Evolutionary conservation across 2,329 filamentous ascomycete species (phyloP), one percentile per base, ranked within the genome.

Genomic region (Sporothrix pallida): DNA sequence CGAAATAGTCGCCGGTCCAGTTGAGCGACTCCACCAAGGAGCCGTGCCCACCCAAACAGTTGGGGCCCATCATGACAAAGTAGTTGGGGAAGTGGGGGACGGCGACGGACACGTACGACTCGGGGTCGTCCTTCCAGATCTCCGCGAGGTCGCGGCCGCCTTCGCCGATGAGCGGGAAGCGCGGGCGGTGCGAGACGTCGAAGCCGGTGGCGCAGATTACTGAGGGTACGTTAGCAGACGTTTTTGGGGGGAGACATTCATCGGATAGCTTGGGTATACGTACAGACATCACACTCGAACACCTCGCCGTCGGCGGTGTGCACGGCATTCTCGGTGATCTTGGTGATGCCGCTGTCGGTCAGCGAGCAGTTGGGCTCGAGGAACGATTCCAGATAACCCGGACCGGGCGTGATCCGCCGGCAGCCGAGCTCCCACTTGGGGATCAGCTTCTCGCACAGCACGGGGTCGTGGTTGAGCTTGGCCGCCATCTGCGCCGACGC

Each of bases 351-450:
- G 23, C 82, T 81, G 56, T 80, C 80, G 42, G 84, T 80, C 7
- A 81, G 80, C 13, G 80, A 78, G 10, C 87, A 83, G 69, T 88
- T 87, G 20, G 81, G 79, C 74, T 83, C 75, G 3, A 80, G 80
- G 62, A 86, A 78, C 12, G 81, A 80, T 74, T 84, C 82, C 42
- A 84, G 78, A 76, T 83, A 84, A 4, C 83, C 82, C 60, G 82
- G 80, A 1, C 83, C 83, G 0, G 83, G 83, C 0, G 83, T 83
- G 62, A 84, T 80, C 1, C 82, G 81, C 73, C 79, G 80, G 78
- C 79, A 84, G 9, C 86, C 85, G 10, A 83, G 60, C 60, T 65
- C 60, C 60, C 62, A 72, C 71, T 72, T 72, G 60, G 71, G 71
- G 37, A 72, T 67, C 10, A 72, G 71, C 60, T 65, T 54, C 48